Percentiles rank a stretch among this genome's conserved stretches.
These are phyloP conservation scores for Trichosporon sp. DNA, from an alignment of 1,284 basidiomycete genomes.

Conservation along the genomic window DNA sequence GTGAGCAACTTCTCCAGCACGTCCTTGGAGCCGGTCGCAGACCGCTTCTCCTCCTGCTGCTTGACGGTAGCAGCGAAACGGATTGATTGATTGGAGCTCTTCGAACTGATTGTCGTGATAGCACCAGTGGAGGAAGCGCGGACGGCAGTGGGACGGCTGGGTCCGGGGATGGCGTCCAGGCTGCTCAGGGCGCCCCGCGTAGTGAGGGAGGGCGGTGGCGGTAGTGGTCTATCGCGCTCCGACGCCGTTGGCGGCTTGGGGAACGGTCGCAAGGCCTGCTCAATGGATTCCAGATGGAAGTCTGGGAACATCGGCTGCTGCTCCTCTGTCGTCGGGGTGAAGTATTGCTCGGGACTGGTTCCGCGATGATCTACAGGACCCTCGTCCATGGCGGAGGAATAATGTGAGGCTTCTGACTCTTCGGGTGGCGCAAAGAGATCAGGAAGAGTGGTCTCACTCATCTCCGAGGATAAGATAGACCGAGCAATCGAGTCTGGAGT, in stretches of 20 bases:
- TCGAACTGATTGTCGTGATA: not conserved
- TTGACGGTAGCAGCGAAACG: not conserved
- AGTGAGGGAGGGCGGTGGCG: not conserved
- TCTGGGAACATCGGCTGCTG: not conserved
- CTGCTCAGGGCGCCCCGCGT: not conserved
- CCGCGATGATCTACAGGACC: not conserved
- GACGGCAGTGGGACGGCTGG: not conserved
- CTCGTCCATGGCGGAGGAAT: slow-evolving; percentile 11
- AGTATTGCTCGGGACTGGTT: not conserved
- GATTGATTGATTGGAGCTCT: not conserved
- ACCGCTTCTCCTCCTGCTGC: not conserved
- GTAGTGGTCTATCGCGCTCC: not conserved
- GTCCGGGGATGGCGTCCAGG: not conserved
- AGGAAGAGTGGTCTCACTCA: slow-evolving; percentile 17
- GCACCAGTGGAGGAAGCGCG: not conserved
- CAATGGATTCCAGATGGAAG: not conserved
- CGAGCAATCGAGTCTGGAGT: not conserved
- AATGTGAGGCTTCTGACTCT: slow-evolving; percentile 14
- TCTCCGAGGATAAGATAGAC: not conserved
- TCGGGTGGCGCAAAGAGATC: slow-evolving; percentile 10
- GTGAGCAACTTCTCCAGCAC: slow-evolving; percentile 3
- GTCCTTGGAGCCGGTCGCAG: not conserved
- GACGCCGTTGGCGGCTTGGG: not conserved
- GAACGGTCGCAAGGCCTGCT: not conserved
- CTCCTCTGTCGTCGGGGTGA: not conserved